Base-by-base conservation (phyloP, 257 asterid species). In the Penstemon davidsonii region DNA sequence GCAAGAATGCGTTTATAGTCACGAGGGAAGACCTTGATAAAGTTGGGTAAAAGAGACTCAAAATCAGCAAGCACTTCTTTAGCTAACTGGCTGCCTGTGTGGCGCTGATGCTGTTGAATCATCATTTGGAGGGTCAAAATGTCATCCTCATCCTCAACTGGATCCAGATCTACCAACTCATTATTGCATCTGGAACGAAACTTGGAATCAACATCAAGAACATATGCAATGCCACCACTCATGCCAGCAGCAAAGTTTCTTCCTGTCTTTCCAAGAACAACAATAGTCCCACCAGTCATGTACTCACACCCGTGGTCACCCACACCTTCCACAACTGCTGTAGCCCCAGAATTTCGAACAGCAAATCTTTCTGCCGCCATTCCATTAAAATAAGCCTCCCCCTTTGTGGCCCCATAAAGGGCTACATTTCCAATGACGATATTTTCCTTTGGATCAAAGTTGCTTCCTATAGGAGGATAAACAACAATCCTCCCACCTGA, bases 231-330 rank as follows among this genome's bases (percentile, higher is more conserved):
- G 41, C 99, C 99, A 40, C 99, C 99, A 68, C 99, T 94, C 99
- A 94, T 94, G 49, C 99, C 99, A 67, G 98, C 99, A 57, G 98
- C 99, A 79, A 94, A 94, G 78, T 94, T 94, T 73, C 98, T 82
- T 41, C 99, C 99, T 4, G 96, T 89, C 79, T 81, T 86, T 56
- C 99, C 99, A 38, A 94, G 85, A 66, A 94, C 90, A 54, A 94
- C 98, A 68, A 94, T 89, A 43, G 78, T 87, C 47, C 99, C 99
- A 71, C 99, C 99, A 36, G 99, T 94, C 99, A 94, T 94, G 78
- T 94, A 94, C 81, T 91, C 99, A 37, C 99, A 94, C 44, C 99
- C 99, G 53, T 94, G 98, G 84, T 94, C 99, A 70, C 99, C 98
- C 75, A 91, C 96, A 38, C 99, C 99, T 87, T 94, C 99, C 66